Percentiles rank a stretch among this genome's conserved stretches.
Conservation (phyloP, 2,329 filamentous ascomycete genomes). For the Xylaria sp. region DNA sequence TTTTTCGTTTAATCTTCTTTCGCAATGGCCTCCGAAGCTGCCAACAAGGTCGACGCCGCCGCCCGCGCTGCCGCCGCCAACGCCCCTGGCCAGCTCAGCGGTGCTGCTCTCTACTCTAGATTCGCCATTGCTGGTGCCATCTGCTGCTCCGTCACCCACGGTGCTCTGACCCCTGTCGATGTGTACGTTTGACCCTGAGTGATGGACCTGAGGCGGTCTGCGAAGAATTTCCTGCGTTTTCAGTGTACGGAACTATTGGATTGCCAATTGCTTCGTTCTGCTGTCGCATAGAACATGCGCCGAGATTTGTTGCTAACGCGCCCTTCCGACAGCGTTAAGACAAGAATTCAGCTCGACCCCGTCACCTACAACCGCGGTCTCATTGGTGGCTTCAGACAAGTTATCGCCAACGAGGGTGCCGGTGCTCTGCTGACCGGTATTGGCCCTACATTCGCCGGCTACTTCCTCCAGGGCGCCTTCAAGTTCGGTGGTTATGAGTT, state of each 20-base stretch:
- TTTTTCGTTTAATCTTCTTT: conserved; percentile 22
- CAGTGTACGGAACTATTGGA: conserved; percentile 13
- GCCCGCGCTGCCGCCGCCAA: conserved; percentile 37
- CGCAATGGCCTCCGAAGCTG: conserved; percentile 42
- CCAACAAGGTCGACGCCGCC: conserved; percentile 41
- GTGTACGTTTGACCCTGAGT: conserved; percentile 75
- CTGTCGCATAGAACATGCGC: conserved; percentile 12
- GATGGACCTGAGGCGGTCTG: not conserved
- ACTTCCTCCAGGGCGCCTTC: conserved; percentile 83
- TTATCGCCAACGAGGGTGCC: conserved; percentile 75
- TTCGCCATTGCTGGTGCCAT: conserved; percentile 97
- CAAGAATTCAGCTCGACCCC: conserved; percentile 80
- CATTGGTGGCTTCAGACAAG: conserved; percentile 77
- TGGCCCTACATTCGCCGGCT: conserved; percentile 77
- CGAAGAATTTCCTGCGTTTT: not conserved
- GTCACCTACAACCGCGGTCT: conserved; percentile 78
- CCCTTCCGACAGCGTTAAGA: conserved; percentile 71
- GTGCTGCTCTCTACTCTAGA: conserved; percentile 79
- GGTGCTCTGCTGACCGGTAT: conserved; percentile 77
- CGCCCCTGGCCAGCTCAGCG: conserved; percentile 43
- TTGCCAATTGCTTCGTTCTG: not conserved
- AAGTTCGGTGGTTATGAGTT: conserved; percentile 86
- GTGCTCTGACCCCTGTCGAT: conserved; percentile 96
- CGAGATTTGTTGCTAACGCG: conserved; percentile 16
- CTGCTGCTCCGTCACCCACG: conserved; percentile 98